phyloP scores from a whole-genome alignment of 1,284 basidiomycete species.

The Ceratobasidium sp. region DNA sequence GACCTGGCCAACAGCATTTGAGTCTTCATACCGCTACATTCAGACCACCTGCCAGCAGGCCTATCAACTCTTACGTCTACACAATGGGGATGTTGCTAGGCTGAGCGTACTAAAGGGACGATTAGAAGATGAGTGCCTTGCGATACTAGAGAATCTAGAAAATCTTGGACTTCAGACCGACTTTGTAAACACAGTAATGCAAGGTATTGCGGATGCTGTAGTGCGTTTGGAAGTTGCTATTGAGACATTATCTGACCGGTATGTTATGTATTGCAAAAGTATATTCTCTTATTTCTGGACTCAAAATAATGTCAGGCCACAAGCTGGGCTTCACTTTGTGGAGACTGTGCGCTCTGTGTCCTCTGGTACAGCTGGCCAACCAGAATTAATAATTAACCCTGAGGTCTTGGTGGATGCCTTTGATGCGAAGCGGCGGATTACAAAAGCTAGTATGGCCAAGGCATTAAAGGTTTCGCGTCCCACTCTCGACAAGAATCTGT shows the following conservation, averaged over 20 bases:
- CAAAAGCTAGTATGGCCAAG: neutral
- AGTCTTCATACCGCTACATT: neutral
- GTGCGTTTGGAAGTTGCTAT: neutral
- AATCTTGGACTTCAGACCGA: neutral
- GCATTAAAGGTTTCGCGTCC: neutral
- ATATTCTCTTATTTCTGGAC: too few species aligned
- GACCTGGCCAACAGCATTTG: neutral
- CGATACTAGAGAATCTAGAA: neutral
- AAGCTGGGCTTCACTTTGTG: neutral
- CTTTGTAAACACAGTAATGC: neutral
- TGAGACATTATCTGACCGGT: neutral
- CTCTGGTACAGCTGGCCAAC: neutral
- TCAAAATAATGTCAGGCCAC: neutral
- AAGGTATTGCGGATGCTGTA: neutral
- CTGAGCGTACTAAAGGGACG: neutral
- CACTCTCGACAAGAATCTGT: neutral
- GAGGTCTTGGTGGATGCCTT: neutral
- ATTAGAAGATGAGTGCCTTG: neutral
- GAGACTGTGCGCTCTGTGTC: neutral
- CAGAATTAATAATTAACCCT: neutral
- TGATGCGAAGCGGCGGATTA: neutral
- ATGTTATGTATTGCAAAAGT: neutral
- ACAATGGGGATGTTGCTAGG: constrained; percentile 1
- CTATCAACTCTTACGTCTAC: neutral
- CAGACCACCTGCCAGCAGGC: neutral